Conservation (phyloP, 2,329 filamentous ascomycete genomes). For the Pseudogymnoascus sp. region DNA sequence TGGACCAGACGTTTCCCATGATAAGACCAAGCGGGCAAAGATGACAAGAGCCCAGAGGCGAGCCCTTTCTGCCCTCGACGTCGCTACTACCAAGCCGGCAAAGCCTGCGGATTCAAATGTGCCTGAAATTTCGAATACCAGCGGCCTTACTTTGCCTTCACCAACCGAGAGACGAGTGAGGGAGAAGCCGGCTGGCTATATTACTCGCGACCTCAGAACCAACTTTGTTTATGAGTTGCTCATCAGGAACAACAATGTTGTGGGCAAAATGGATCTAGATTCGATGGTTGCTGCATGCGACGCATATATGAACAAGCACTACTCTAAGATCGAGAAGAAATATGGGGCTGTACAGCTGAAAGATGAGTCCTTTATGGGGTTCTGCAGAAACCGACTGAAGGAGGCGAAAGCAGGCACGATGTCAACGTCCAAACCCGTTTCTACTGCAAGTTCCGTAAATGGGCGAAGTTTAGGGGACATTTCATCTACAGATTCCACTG, state of each 20-base stretch:
- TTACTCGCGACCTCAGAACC: slow-evolving; percentile 2
- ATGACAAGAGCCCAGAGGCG: neutral
- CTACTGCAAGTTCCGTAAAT: neutral
- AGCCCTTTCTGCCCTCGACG: neutral
- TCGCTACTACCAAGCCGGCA: neutral
- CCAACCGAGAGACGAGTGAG: neutral
- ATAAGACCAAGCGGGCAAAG: neutral
- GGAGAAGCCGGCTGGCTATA: neutral
- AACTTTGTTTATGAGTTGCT: neutral
- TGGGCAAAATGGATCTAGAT: neutral
- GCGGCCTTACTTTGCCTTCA: neutral
- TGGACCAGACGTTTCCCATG: neutral
- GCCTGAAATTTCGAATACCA: neutral
- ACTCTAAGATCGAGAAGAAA: slow-evolving; percentile 2
- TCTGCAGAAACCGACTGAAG: neutral
- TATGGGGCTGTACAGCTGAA: neutral
- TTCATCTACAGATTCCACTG: neutral
- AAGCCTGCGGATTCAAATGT: neutral
- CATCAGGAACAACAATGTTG: neutral
- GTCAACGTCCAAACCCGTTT: neutral
- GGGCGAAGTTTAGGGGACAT: neutral
- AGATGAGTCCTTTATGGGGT: neutral
- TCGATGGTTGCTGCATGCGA: slow-evolving; percentile 1
- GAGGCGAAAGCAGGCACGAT: neutral
- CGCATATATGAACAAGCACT: neutral